A percentile compares a stretch with the other conserved stretches of the same genome.
Evolutionary conservation across 2,329 filamentous ascomycete genomes (phyloP).

Genomic region (Phaeosphaeria sp.): DNA sequence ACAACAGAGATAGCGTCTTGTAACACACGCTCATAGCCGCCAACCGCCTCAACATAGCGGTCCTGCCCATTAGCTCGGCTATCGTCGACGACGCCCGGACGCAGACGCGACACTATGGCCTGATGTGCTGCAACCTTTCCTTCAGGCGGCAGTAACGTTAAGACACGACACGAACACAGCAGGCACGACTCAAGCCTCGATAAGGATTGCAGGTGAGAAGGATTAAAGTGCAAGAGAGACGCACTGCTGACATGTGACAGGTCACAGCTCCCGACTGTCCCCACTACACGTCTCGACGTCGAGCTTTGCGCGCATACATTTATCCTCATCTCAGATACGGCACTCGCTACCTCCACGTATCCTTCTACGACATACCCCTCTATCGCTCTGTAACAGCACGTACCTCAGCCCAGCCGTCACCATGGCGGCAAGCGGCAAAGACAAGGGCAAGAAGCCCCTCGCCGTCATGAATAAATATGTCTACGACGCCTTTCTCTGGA

Average conservation of each 20-base stretch:
- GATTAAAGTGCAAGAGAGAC: neutral
- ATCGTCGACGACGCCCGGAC: conserved; percentile 3
- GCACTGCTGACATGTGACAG: neutral
- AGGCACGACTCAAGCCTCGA: neutral
- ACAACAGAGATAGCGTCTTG: conserved; percentile 43
- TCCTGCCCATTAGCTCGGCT: conserved; percentile 26
- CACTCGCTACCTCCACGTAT: conserved; percentile 15
- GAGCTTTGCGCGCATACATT: neutral
- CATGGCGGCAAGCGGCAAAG: conserved; percentile 22
- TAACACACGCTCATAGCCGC: conserved; percentile 21
- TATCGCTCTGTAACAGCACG: conserved; percentile 7
- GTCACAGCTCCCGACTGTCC: neutral
- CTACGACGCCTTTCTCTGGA: conserved; percentile 80
- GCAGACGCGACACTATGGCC: neutral
- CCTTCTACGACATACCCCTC: conserved; percentile 6
- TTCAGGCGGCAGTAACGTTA: neutral
- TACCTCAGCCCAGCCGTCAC: conserved; percentile 9
- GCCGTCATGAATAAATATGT: conserved; percentile 72
- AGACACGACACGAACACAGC: neutral
- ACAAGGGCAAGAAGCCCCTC: conserved; percentile 42
- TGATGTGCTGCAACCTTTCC: neutral
- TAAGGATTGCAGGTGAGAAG: neutral
- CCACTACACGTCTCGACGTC: neutral
- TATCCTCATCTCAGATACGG: neutral
- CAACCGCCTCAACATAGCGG: conserved; percentile 13